These are phyloP conservation scores for Verticillium isaacii DNA, from an alignment of 2,329 filamentous ascomycete species.

Conservation along the genomic window DNA sequence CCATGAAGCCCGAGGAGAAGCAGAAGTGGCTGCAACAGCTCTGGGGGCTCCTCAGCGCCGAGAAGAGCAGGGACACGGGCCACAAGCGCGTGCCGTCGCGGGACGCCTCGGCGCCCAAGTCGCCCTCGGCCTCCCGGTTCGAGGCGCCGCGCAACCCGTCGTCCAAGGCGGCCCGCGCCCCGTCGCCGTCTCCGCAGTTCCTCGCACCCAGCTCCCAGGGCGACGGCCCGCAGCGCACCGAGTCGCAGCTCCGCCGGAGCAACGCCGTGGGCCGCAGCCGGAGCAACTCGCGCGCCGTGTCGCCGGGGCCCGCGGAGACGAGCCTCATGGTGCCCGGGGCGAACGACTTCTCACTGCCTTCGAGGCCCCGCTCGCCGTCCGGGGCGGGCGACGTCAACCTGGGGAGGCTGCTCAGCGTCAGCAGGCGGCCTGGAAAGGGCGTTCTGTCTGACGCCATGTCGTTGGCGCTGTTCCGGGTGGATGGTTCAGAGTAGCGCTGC, in stretches of 20 bases:
- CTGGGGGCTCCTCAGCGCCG: constrained; percentile 23
- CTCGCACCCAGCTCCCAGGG: neutral
- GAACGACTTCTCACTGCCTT: neutral
- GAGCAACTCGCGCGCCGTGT: neutral
- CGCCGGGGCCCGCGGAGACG: constrained; percentile 2
- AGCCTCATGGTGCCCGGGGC: neutral
- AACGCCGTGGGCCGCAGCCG: constrained; percentile 6
- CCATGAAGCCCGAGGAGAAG: constrained; percentile 29
- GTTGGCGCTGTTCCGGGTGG: constrained; percentile 14
- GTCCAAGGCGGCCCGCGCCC: neutral
- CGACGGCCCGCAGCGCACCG: neutral
- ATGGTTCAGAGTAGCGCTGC: constrained; percentile 3
- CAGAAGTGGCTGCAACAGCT: constrained; percentile 25
- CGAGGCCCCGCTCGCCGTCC: constrained; percentile 5
- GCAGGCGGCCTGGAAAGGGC: constrained; percentile 8
- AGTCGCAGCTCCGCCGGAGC: constrained; percentile 1
- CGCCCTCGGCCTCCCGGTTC: constrained; percentile 11
- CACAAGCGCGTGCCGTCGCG: neutral
- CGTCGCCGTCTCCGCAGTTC: constrained; percentile 1
- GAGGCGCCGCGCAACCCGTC: constrained; percentile 12
- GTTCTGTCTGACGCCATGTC: constrained; percentile 15
- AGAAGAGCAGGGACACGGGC: neutral
- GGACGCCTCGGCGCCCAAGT: neutral
- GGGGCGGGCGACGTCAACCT: constrained; percentile 6
- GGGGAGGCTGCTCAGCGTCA: constrained; percentile 11